Base-by-base conservation (phyloP, 2,329 filamentous ascomycete genomes). In the Pseudocercospora pini-densiflorae region DNA sequence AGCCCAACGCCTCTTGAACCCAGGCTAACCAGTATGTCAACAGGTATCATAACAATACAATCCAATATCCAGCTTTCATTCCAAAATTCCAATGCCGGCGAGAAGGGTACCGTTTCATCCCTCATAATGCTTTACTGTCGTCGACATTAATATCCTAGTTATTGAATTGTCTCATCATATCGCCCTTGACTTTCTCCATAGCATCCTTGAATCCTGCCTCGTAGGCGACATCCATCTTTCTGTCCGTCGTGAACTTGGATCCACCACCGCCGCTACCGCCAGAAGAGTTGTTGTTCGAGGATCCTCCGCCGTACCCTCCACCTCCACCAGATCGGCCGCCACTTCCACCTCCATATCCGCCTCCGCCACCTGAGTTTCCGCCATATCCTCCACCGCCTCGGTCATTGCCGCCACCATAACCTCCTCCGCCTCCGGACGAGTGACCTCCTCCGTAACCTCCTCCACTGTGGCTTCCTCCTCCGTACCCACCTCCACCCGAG, bases 171-270 rank as follows among this genome's bases (percentile, higher is more conserved):
- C 61, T 62, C 66, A 68, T 68, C 66, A 68, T 68, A 24, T 68
- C 66, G 33, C 31, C 45, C 54, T 68, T 68, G 51, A 66, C 64
- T 43, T 68, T 68, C 40, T 68, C 66, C 66, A 68, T 68, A 33
- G 66, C 66, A 54, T 68, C 66, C 63, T 68, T 68, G 64, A 64
- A 68, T 47, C 66, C 66, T 29, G 66, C 66, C 61, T 68, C 66
- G 16, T 68, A 68, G 24, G 66, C 66, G 19, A 68, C 66, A 49
- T 68, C 66, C 51, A 68, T 65, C 58, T 68, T 68, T 45, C 65
- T 60, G 40, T 68, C 66, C 24, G 66, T 68, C 23, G 66, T 66
- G 61, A 68, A 68, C 49, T 62, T 61, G 14, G 63, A 63, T 45
- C 60, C 63, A 12, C 62, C 58, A 21, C 63, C 54, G 21, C 65